Evolutionary conservation across 2,329 filamentous ascomycete genomes (phyloP).

Genomic region (Colletotrichum tabaci): DNA sequence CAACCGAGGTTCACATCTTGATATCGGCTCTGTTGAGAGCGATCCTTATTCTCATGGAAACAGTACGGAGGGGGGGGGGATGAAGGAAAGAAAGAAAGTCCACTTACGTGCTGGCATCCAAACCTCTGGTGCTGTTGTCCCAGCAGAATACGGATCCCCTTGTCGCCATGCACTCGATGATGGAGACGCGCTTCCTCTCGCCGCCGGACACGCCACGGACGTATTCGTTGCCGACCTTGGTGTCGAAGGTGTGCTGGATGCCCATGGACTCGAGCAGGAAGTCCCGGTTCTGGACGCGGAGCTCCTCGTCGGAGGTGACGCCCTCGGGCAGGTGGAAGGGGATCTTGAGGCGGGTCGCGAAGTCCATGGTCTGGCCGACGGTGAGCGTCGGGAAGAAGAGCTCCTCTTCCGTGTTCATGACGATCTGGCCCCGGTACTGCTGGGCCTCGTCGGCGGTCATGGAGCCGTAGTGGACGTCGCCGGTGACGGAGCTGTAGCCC

Average conservation of each 20-base stretch:
- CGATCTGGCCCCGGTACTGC: conserved; percentile 70
- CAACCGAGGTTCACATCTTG: conserved; percentile 8
- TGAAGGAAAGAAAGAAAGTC: too few relatives aligned
- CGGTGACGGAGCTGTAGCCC: conserved; percentile 71
- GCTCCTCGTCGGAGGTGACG: conserved; percentile 59
- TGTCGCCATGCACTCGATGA: conserved; percentile 74
- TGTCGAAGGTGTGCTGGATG: conserved; percentile 73
- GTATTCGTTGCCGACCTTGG: conserved; percentile 78
- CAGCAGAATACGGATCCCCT: conserved; percentile 74
- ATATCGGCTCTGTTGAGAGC: too few relatives aligned
- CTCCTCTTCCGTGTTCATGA: conserved; percentile 81
- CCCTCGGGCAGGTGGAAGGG: conserved; percentile 64
- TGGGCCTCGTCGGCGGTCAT: conserved; percentile 64
- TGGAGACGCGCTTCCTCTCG: conserved; percentile 78
- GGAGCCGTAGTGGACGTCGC: conserved; percentile 71
- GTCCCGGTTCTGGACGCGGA: conserved; percentile 62
- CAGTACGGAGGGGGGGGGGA: not conserved
- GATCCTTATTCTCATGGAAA: not conserved
- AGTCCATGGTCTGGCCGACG: conserved; percentile 79
- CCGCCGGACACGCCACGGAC: conserved; percentile 78
- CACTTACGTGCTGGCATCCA: conserved; percentile 73
- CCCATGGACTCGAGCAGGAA: conserved; percentile 72
- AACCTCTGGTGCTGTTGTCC: conserved; percentile 77
- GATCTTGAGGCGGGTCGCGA: conserved; percentile 75
- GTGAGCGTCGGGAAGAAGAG: conserved; percentile 77